Conservation (phyloP, 768 basidiomycete genomes). For the Clitopilus passeckerianus region DNA sequence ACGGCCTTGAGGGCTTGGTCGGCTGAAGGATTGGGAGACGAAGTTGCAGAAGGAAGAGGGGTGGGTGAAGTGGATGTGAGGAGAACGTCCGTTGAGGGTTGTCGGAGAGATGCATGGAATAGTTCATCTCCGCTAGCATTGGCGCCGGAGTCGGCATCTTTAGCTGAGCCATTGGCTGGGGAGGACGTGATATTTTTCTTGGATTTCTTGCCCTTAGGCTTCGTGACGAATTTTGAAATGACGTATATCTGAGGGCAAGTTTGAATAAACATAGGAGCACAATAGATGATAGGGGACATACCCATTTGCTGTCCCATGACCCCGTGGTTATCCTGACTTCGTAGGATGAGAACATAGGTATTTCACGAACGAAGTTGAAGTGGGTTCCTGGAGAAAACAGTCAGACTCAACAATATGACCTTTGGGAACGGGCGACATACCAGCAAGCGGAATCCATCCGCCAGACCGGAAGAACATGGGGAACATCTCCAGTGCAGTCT, state of each 20-base stretch:
- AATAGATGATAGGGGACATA: conserved; percentile 21
- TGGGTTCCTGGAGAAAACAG: conserved; percentile 44
- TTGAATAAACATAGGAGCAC: neutral
- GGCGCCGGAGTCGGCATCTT: conserved; percentile 3
- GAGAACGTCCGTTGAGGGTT: conserved; percentile 21
- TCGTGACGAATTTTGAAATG: conserved; percentile 59
- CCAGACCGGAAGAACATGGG: conserved; percentile 54
- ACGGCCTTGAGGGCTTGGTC: conserved; percentile 28
- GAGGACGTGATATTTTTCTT: conserved; percentile 5
- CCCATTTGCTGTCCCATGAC: conserved; percentile 81
- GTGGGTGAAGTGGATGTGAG: conserved; percentile 16
- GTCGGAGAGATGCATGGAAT: conserved; percentile 27
- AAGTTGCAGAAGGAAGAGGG: conserved; percentile 14
- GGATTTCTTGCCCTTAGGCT: conserved; percentile 32
- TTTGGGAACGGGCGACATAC: conserved; percentile 30
- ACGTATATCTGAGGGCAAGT: conserved; percentile 46
- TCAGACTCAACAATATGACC: neutral
- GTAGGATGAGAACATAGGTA: conserved; percentile 55
- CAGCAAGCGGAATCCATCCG: conserved; percentile 58
- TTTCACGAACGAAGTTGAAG: conserved; percentile 66
- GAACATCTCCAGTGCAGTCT: conserved; percentile 42
- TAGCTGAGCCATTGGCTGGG: conserved; percentile 8
- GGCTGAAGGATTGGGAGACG: conserved; percentile 5
- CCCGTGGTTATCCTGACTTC: conserved; percentile 55
- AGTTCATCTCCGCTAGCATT: conserved; percentile 7